phyloP scores from a whole-genome alignment of 441 rosid genomes.

The Raphanus hybrid region DNA sequence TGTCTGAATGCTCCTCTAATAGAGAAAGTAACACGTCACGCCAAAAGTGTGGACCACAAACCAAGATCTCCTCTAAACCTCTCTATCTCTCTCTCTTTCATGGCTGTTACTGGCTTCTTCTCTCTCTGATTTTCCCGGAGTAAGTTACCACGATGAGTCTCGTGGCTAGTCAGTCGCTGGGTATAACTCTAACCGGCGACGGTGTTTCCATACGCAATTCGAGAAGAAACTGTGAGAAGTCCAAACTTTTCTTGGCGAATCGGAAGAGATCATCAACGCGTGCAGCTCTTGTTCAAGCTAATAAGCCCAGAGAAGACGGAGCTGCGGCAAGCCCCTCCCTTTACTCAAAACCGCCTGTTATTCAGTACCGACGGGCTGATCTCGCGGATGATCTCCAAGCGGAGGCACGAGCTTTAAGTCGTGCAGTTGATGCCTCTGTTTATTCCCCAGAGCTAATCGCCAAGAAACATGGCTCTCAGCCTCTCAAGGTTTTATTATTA shows the following conservation, averaged over 20 bases:
- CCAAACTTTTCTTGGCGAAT: conserved; percentile 10
- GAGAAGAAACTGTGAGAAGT: conserved; percentile 14
- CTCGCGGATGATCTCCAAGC: conserved; percentile 82
- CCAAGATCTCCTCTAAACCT: conserved; percentile 24
- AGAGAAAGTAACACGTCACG: conserved; percentile 39
- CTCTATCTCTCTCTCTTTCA: conserved; percentile 22
- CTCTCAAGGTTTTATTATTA: conserved; percentile 55
- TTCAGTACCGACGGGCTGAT: conserved; percentile 44
- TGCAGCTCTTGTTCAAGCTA: conserved; percentile 63
- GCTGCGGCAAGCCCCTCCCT: conserved; percentile 27
- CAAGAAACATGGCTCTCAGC: conserved; percentile 68
- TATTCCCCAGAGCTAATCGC: conserved; percentile 73
- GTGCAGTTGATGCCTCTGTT: conserved; percentile 76
- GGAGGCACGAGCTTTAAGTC: conserved; percentile 79
- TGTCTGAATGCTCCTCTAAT: not conserved
- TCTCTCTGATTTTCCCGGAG: not conserved
- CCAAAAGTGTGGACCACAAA: conserved; percentile 38
- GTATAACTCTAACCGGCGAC: conserved; percentile 25
- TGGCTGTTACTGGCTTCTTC: conserved; percentile 15
- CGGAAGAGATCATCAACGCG: conserved; percentile 27
- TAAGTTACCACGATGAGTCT: conserved; percentile 33
- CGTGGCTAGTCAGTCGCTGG: conserved; percentile 27
- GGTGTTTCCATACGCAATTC: conserved; percentile 17
- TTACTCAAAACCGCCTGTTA: conserved; percentile 29
- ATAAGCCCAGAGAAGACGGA: conserved; percentile 39